Evolutionary conservation across 495 filamentous ascomycete genomes (phyloP), one percentile per base, ranked within the genome.

Genomic region (Diplogelasinospora grovesii): DNA sequence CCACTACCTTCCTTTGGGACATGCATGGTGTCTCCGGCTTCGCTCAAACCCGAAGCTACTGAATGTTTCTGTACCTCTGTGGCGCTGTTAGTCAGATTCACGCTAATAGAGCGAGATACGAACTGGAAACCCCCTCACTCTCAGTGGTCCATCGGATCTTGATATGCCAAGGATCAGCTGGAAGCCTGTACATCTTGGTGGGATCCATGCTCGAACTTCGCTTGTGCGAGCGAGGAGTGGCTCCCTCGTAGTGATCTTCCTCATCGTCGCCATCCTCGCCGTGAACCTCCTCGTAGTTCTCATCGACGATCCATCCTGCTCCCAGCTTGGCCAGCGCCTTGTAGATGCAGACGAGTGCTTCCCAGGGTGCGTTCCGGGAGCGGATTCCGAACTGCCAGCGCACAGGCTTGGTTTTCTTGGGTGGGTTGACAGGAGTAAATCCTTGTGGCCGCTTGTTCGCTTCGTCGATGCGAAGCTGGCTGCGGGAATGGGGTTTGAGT

Each of bases 311-410:
- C 90, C 93, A 97, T 34, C 85, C 75, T 7, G 87, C 89, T 14
- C 86, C 88, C 52, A 96, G 86, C 38, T 86, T 86, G 21, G 75
- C 65, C 24, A 98, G 71, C 1, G 93, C 89, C 50, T 86, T 83
- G 69, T 95, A 97, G 35, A 98, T 85, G 56, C 92, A 95, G 8
- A 89, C 63, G 56, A 98, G 83, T 0, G 92, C 92, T 52, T 98
- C 92, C 21, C 89, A 81, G 0, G 93, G 92, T 16, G 86, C 85
- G 59, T 96, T 98, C 22, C 93, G 75, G 16, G 85, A 90, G 1
- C 92, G 79, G 43, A 98, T 98, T 22, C 92, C 92, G 56, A 97
- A 98, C 61, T 97, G 93, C 92, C 92, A 98, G 43, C 86, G 84
- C 1, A 87, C 85, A 3, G 79, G 77, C 39, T 75, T 75, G 20